Base-by-base conservation (phyloP, 106 monocot genomes). In the Allium cepa region DNA sequence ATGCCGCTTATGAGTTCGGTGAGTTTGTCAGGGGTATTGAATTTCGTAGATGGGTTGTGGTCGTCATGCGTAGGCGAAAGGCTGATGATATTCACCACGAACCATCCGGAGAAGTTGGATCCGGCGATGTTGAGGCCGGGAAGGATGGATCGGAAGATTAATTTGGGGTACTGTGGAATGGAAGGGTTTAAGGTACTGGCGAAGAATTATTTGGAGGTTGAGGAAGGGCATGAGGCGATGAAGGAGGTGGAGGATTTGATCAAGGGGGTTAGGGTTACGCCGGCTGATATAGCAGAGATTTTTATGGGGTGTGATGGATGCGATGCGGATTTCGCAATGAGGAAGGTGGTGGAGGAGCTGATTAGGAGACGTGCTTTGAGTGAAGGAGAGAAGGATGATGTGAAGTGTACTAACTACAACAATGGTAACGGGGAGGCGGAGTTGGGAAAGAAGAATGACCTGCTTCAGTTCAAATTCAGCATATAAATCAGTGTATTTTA, bases 241-340 rank as follows among this genome's bases (percentile, higher is more conserved):
- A 66, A 36, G 26, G 82, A 83, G 59, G 83, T 68, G 9, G 88
- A 80, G 72, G 74, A 12, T 53, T 51, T 92, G 50, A 76, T 88
- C 2, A n/a, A 9, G 26, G 72, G 82, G 67, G 83, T 76, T 3
- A 50, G 64, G 28, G 60, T 88, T 10, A 93, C 88, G 15, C 92
- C 92, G 45, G 92, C 92, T 2, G 92, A 93, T 9, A 53, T 86
- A 11, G 84, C 90, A 4, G 93, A 94, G 79, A 60, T 89, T 50
- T 87, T 91, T 73, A 87, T 91, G 90, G 79, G 83, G 16, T 81
- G 81, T 47, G 84, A 87, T 49, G 74, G 81, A 1, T 78, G 67
- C 2, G 78, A 76, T 6, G 56, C 81, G 0, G 59, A 69, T 22
- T 52, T 50, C 7, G 84, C 70, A 8, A 62, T 88, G 78, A 10